Conservation (phyloP, 305 asterid species). For the Ilex paraguariensis region DNA sequence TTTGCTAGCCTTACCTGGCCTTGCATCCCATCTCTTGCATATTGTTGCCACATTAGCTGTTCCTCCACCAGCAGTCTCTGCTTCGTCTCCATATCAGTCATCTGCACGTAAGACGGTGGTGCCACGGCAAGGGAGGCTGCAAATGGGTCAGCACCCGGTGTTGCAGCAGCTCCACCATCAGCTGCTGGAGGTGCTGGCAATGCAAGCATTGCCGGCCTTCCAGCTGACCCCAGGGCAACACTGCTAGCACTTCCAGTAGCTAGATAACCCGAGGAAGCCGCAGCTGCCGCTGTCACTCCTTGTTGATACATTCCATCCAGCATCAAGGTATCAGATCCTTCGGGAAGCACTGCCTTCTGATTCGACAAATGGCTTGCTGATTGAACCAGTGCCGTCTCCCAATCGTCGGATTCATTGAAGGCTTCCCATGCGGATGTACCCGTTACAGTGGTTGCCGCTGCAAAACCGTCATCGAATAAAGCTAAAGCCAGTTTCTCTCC, state of each 20-base stretch:
- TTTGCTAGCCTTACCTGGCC: slow-evolving; percentile 43
- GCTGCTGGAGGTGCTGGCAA: slow-evolving; percentile 17
- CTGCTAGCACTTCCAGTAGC: slow-evolving; percentile 18
- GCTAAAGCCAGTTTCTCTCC: slow-evolving; percentile 10
- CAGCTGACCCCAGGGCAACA: slow-evolving; percentile 10
- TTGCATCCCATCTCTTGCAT: slow-evolving; percentile 71
- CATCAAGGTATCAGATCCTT: slow-evolving; percentile 17
- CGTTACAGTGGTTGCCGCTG: background rate
- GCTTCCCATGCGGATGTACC: slow-evolving; percentile 15
- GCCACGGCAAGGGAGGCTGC: slow-evolving; percentile 69
- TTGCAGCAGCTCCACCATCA: background rate
- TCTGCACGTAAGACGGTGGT: slow-evolving; percentile 83
- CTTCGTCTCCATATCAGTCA: slow-evolving; percentile 92
- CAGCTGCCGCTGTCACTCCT: slow-evolving; percentile 3
- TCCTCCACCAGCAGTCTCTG: slow-evolving; percentile 63
- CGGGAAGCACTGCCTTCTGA: slow-evolving; percentile 12
- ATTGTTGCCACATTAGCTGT: slow-evolving; percentile 86
- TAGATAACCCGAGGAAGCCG: slow-evolving; percentile 1
- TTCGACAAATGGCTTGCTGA: slow-evolving; percentile 16
- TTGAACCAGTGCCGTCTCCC: slow-evolving; percentile 19
- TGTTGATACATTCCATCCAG: slow-evolving; percentile 23
- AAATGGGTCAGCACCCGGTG: slow-evolving; percentile 51
- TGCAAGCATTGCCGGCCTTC: slow-evolving; percentile 2
- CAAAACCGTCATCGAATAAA: slow-evolving; percentile 8
- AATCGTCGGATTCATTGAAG: slow-evolving; percentile 12